A percentile compares a stretch with the other conserved stretches of the same genome.
phyloP scores from a whole-genome alignment of 192 early-diverging fungal genomes.

The Mortierella antarctica region DNA sequence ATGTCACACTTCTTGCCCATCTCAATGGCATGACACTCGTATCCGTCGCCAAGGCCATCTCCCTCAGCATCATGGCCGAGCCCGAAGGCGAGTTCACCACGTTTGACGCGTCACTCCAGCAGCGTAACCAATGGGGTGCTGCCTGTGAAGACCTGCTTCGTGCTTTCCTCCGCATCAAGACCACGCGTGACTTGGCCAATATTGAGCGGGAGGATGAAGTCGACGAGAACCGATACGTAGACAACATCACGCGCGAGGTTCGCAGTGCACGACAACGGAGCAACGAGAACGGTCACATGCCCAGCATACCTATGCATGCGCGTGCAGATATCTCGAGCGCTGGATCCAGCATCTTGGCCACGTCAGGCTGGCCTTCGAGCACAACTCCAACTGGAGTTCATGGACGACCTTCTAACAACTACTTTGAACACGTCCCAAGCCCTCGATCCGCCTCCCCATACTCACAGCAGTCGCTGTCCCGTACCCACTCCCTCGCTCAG shows the following conservation, averaged over 20 bases:
- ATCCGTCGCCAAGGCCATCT: conserved; percentile 49
- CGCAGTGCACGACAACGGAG: conserved; percentile 47
- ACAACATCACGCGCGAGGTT: conserved; percentile 47
- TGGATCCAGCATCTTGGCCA: conserved; percentile 7
- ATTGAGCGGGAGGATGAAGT: conserved; percentile 51
- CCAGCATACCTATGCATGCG: conserved; percentile 6
- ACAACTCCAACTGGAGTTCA: conserved; percentile 16
- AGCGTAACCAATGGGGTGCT: conserved; percentile 46
- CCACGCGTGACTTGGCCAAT: conserved; percentile 43
- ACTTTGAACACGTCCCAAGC: conserved; percentile 27
- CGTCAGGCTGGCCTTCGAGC: conserved; percentile 23
- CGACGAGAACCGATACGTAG: conserved; percentile 49
- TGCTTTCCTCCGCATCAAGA: conserved; percentile 49
- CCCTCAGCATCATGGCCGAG: conserved; percentile 48
- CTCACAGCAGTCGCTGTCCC: conserved; percentile 33
- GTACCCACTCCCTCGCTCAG: conserved; percentile 32
- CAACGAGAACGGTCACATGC: conserved; percentile 38
- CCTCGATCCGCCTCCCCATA: conserved; percentile 39
- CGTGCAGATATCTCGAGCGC: conserved; percentile 30
- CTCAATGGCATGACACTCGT: conserved; percentile 50
- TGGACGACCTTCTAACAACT: conserved; percentile 9
- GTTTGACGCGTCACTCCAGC: conserved; percentile 41
- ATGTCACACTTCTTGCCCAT: conserved; percentile 42
- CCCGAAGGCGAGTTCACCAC: conserved; percentile 42
- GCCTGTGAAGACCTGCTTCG: conserved; percentile 51